Percentiles rank a stretch among this genome's conserved stretches.
Conservation (phyloP, 257 asterid species). For the Nicotiana otophora region DNA sequence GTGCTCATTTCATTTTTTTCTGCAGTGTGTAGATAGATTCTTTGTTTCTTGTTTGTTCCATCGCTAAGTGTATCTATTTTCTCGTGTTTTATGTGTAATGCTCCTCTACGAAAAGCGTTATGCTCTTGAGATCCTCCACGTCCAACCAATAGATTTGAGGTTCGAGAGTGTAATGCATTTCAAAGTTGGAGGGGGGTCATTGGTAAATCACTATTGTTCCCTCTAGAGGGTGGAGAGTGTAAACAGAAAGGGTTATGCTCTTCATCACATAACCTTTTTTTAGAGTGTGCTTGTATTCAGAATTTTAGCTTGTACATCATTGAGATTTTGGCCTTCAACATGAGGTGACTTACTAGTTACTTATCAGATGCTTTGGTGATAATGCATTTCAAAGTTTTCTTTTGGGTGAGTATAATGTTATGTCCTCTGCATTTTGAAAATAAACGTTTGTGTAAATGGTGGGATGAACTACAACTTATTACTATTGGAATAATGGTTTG, state of each 20-base stretch:
- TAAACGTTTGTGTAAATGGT: neutral
- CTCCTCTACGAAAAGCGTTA: neutral
- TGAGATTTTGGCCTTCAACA: neutral
- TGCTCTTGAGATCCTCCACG: neutral
- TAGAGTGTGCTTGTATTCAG: neutral
- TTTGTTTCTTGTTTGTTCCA: constrained; percentile 2
- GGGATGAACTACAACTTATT: neutral
- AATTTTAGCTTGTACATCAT: neutral
- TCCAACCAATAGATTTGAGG: neutral
- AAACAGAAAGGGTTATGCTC: neutral
- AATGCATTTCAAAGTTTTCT: neutral
- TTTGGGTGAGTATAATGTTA: neutral
- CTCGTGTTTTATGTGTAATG: constrained; percentile 4
- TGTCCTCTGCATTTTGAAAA: neutral
- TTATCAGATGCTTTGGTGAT: neutral
- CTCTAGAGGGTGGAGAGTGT: neutral
- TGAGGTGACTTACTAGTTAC: neutral
- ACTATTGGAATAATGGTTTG: neutral
- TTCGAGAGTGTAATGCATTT: neutral
- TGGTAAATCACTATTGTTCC: neutral
- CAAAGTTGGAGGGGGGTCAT: neutral
- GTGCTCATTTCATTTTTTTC: neutral
- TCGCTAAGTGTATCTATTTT: neutral
- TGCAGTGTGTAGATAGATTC: neutral
- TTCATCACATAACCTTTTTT: neutral